Base-by-base conservation (phyloP, 164 flowering plant genomes). In the Sextonia rubra region DNA sequence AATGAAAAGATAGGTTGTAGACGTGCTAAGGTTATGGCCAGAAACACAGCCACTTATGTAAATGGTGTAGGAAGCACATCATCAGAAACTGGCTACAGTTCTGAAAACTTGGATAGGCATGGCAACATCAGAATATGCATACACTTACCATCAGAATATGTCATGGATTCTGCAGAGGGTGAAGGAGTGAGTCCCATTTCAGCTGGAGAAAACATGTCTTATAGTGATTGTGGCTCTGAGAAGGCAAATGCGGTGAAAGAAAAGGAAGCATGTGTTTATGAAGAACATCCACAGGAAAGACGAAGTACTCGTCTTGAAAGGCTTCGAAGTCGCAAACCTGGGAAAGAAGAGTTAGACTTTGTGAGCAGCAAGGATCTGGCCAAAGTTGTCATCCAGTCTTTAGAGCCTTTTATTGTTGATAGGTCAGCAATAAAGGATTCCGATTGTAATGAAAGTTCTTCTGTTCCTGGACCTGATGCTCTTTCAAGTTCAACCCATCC, bases 281-380 rank as follows among this genome's bases (percentile, higher is more conserved):
- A 91, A 52, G 98, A 91, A 72, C 97, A 89, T 67, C 91, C 88
- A 56, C 93, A 90, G 29, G 99, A 93, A 81, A 86, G 99, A 71
- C 87, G 99, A 61, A 95, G 99, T 79, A 84, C 86, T 73, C 94
- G 99, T 30, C 91, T 92, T 74, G 95, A 85, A 81, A 87, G 92
- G 68, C 97, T 93, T 69, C 82, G 93, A 75, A 93, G 83, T 81
- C 92, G 93, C 68, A 93, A 90, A 82, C 93, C 99, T n/a, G 97
- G 85, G 69, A 91, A 88, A 83, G 97, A 91, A 73, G 97, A 86
- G 72, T 52, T 74, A 66, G 93, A 90, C 71, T 81, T 81, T 82
- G 72, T 83, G 65, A 69, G 73, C 71, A 76, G 80, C 56, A 91
- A 87, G 77, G 91, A 95, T 77, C 76, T 80, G 29, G 87, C 88